phyloP scores from a whole-genome alignment of 192 early-diverging fungal genomes.

The Gaertneriomyces sp. region DNA sequence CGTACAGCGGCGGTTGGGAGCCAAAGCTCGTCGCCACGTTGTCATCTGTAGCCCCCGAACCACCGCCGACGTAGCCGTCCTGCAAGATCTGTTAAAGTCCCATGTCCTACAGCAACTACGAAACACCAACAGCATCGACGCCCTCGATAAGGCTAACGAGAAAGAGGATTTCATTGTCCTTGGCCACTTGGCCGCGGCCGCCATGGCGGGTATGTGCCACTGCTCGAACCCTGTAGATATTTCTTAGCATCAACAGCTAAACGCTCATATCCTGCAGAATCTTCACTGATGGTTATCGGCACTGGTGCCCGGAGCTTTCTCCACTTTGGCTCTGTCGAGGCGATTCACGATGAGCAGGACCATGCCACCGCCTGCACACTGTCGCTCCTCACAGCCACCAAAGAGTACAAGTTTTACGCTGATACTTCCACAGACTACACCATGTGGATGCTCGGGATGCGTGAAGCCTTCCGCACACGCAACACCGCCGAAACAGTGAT shows the following conservation, averaged over 20 bases:
- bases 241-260: neutral
- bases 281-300: constrained; percentile 31
- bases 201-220: constrained; percentile 27
- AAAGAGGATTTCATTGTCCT: constrained; percentile 30
- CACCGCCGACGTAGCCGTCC: constrained; percentile 13
- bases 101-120: neutral
- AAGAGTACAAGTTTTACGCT: constrained; percentile 29
- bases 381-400: constrained; percentile 20
- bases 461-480: neutral
- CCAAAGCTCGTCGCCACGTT: constrained; percentile 24
- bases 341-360: constrained; percentile 31
- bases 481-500: neutral
- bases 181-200: constrained; percentile 30
- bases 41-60: constrained; percentile 14
- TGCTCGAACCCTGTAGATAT: neutral
- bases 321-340: constrained; percentile 31
- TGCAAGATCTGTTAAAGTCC: constrained; percentile 4
- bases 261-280: constrained; percentile 9
- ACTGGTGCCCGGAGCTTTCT: constrained; percentile 20
- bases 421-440: constrained; percentile 36
- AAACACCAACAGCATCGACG: neutral
- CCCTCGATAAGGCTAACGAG: neutral
- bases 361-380: constrained; percentile 26
- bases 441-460: constrained; percentile 7
- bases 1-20: constrained; percentile 11